These are phyloP conservation scores for Salix exigua DNA, from an alignment of 345 rosid genomes.

Conservation along the genomic window DNA sequence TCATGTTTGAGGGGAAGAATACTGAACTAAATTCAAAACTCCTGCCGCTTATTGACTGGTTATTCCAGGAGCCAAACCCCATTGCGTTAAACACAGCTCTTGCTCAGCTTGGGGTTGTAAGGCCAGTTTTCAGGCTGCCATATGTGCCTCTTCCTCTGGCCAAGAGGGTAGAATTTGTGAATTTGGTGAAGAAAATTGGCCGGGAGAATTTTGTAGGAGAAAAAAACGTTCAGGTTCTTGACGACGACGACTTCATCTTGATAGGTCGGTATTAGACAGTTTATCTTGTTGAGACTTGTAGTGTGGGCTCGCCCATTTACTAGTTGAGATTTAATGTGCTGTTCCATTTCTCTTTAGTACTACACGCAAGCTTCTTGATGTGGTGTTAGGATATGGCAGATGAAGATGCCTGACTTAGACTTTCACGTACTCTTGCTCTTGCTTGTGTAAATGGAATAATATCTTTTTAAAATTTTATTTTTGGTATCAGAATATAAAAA, in stretches of 20 bases:
- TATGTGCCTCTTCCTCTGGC: conserved; percentile 63
- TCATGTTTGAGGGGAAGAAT: conserved; percentile 66
- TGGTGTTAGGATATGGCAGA: conserved; percentile 2
- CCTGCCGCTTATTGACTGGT: conserved; percentile 72
- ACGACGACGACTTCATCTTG: conserved; percentile 67
- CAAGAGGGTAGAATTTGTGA: conserved; percentile 65
- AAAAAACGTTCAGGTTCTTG: conserved; percentile 64
- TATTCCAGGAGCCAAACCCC: conserved; percentile 73
- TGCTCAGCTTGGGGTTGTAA: conserved; percentile 77
- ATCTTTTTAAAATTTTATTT: too few species aligned
- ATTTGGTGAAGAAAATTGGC: conserved; percentile 62
- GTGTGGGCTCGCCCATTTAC: neutral
- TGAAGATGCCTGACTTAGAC: neutral
- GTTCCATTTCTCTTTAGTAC: neutral
- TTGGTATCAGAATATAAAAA: too few species aligned
- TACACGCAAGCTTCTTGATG: conserved; percentile 2
- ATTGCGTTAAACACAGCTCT: conserved; percentile 85
- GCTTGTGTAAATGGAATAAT: neutral
- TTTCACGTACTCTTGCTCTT: too few species aligned
- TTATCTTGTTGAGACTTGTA: neutral
- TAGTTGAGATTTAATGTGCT: neutral
- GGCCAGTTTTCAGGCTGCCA: conserved; percentile 80
- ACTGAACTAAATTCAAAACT: conserved; percentile 54
- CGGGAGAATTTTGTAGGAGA: conserved; percentile 75
- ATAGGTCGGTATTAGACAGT: conserved; percentile 54